Evolutionary conservation across 257 asterid genomes (phyloP), one percentile per base, ranked within the genome.

Genomic region (Solanum virginianum): DNA sequence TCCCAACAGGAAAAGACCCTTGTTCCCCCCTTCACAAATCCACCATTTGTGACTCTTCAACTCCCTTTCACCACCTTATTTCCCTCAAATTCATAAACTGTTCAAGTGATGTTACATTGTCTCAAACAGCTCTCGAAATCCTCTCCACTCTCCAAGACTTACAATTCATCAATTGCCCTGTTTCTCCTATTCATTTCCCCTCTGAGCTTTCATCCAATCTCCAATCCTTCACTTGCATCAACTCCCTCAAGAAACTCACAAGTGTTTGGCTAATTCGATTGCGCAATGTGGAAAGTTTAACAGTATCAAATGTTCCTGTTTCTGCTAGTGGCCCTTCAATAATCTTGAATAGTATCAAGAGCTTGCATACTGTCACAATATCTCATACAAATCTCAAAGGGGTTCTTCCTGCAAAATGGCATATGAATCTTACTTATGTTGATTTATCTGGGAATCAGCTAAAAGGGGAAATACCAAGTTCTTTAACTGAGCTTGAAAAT

Each of bases 61-160:
- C 85, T 83, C 99, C 98, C 55, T 94, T 90, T 89, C 93, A 98
- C 89, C 95, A 92, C 92, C 93, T 97, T 87, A 18, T 91, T 89
- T 93, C 98, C 15, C 96, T 97, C 81, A 92, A 93, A 1, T 92
- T 97, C 60, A 32, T 94, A 83, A 92, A 97, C 91, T 97, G 98
- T 93, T 91, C 98, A 6, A 97, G 90, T 36, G 98, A 92, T 65
- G 91, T 94, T 47, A 91, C 93, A 3, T 70, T 97, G 12, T 92
- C 98, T 39, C 82, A 83, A 85, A 87, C 94, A 20, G 94, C 98
- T 24, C 95, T 95, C 68, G 88, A 94, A 74, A 90, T 98, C 49
- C 98, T 97, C 85, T 89, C 95, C 81, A 91, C 98, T 29, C 93
- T 97, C 83, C 89, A 88, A 6, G 87, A 94, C 51, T 88, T 95